These are phyloP conservation scores for Rutstroemia sydowiana DNA, from an alignment of 2,329 filamentous ascomycete genomes.

Conservation along the genomic window DNA sequence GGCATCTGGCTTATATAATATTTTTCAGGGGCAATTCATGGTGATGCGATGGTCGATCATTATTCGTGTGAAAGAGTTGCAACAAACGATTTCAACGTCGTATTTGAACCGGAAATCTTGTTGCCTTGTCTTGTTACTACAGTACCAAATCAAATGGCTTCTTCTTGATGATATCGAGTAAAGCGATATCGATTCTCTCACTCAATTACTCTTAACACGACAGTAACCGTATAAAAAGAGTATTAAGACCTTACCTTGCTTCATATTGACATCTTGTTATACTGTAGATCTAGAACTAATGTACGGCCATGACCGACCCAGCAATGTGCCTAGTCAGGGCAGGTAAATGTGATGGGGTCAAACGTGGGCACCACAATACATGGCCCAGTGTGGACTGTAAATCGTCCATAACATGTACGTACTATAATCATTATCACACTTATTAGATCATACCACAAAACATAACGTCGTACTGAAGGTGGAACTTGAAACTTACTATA, in stretches of 20 bases:
- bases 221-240: too few species aligned
- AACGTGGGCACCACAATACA: not conserved
- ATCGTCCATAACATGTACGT: not conserved
- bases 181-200: too few species aligned
- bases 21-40: too few species aligned
- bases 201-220: too few species aligned
- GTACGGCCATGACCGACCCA: not conserved
- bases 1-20: too few species aligned
- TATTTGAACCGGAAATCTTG: conserved; percentile 2
- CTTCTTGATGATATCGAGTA: too few species aligned
- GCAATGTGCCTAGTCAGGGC: not conserved
- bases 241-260: too few species aligned
- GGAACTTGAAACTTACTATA: not conserved
- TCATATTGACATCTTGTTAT: not conserved
- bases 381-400: not conserved
- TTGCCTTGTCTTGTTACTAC: conserved; percentile 3
- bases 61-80: too few species aligned
- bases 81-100: not conserved
- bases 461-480: not conserved
- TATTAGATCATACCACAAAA: too few species aligned
- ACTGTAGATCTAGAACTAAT: not conserved
- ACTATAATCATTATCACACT: not conserved
- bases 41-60: too few species aligned
- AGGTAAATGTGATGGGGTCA: not conserved
- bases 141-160: not conserved